phyloP scores from a whole-genome alignment of 164 flowering plant species.

The Litsea cubeba region DNA sequence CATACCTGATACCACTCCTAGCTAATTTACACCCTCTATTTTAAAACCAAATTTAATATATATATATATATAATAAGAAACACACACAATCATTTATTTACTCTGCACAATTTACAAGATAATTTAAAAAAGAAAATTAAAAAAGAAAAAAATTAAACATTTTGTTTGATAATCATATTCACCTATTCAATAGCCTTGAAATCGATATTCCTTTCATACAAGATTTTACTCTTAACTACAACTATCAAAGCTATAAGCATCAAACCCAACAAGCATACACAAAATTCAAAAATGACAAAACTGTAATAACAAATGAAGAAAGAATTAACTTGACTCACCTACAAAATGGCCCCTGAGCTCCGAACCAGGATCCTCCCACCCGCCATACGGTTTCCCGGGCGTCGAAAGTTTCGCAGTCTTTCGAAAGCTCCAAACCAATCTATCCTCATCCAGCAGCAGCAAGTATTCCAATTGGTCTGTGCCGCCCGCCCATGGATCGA shows the following conservation, averaged over 20 bases:
- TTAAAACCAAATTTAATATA: too few species aligned
- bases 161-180: too few species aligned
- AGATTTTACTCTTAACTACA: not conserved
- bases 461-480: conserved; percentile 88
- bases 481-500: conserved; percentile 63
- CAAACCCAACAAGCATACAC: not conserved
- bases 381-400: conserved; percentile 64
- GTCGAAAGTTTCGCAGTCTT: conserved; percentile 71
- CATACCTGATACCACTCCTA: too few species aligned
- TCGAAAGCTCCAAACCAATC: conserved; percentile 81
- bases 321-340: conserved; percentile 26
- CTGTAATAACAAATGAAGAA: not conserved
- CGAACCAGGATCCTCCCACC: conserved; percentile 63
- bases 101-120: too few species aligned
- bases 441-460: conserved; percentile 76
- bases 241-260: not conserved
- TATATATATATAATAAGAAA: too few species aligned
- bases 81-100: too few species aligned
- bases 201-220: not conserved
- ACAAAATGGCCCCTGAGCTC: conserved; percentile 98
- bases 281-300: not conserved
- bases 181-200: too few species aligned
- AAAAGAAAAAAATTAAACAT: too few species aligned
- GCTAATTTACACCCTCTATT: too few species aligned
- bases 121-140: too few species aligned